Conservation (phyloP, 108 stramenopile genomes). For the Pseudonitzschia delicatissima region DNA sequence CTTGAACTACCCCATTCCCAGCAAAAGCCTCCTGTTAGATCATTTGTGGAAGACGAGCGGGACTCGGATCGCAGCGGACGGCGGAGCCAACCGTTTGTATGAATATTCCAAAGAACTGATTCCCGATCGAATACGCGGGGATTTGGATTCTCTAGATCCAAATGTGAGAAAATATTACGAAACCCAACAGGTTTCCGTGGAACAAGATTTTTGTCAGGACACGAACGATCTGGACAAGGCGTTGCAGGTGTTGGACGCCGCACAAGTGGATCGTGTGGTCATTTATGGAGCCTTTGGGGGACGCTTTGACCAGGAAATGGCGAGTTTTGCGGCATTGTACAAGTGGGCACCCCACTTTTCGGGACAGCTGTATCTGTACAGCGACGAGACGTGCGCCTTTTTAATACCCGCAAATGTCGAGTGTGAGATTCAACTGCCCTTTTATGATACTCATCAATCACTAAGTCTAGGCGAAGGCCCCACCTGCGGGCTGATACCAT, state of each 20-base stretch:
- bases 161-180: constrained; percentile 70
- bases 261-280: constrained; percentile 12
- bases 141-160: constrained; percentile 85
- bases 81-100: constrained; percentile 93
- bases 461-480: constrained; percentile 60
- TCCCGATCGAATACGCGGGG: constrained; percentile 87
- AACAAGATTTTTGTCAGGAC: constrained; percentile 69
- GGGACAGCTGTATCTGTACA: constrained; percentile 52
- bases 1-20: constrained; percentile 57
- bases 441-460: constrained; percentile 15
- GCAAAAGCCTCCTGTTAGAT: constrained; percentile 34
- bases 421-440: constrained; percentile 52
- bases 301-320: constrained; percentile 90
- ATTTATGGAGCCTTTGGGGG: constrained; percentile 88
- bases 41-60: constrained; percentile 56
- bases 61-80: constrained; percentile 90
- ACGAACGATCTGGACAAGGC: constrained; percentile 89
- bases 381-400: constrained; percentile 72
- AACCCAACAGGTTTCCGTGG: constrained; percentile 44
- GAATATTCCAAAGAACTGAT: constrained; percentile 28
- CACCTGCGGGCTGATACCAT: constrained; percentile 80
- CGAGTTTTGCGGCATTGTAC: constrained; percentile 60
- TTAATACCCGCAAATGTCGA: constrained; percentile 40
- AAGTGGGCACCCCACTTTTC: constrained; percentile 52
- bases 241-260: constrained; percentile 13